Percentiles rank a stretch among this genome's conserved stretches.
Evolutionary conservation across 805 yeast species (phyloP).

Genomic region (Sungouiella thailandica): DNA sequence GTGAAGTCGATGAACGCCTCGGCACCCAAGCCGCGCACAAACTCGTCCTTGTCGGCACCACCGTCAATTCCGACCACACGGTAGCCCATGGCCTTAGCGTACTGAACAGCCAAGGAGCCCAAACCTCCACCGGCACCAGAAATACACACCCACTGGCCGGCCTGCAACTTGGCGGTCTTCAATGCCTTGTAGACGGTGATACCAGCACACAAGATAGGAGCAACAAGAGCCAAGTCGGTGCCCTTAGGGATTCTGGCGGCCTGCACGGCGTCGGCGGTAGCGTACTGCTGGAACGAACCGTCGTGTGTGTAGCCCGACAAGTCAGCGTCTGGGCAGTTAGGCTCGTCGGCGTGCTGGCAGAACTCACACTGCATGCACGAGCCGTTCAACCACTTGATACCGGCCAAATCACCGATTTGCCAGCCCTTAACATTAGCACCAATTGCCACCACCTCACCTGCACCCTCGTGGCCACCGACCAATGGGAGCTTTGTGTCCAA

Average conservation of each 20-base stretch:
- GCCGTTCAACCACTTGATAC: constrained; percentile 44
- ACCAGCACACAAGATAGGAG: constrained; percentile 66
- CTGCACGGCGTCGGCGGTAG: constrained; percentile 61
- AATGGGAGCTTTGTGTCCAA: constrained; percentile 40
- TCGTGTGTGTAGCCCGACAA: constrained; percentile 73
- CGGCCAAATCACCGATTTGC: constrained; percentile 41
- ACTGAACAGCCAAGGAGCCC: constrained; percentile 72
- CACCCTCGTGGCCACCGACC: constrained; percentile 47
- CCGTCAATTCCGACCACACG: constrained; percentile 68
- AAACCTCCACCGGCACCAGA: constrained; percentile 84
- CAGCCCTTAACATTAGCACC: constrained; percentile 39
- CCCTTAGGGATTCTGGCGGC: constrained; percentile 56
- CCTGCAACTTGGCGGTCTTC: constrained; percentile 48
- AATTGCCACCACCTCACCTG: constrained; percentile 42
- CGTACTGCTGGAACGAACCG: constrained; percentile 65
- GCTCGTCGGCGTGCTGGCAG: constrained; percentile 41
- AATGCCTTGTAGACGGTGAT: constrained; percentile 65
- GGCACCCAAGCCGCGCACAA: constrained; percentile 55
- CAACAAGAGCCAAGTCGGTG: constrained; percentile 50
- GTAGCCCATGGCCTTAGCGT: constrained; percentile 71
- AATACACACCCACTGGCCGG: constrained; percentile 73
- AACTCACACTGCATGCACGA: constrained; percentile 40
- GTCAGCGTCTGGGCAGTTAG: constrained; percentile 60
- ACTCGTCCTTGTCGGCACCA: constrained; percentile 54
- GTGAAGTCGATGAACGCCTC: constrained; percentile 60